These are phyloP conservation scores for Eleusine indica DNA, from an alignment of 176 grass and related monocot species.

Conservation along the genomic window DNA sequence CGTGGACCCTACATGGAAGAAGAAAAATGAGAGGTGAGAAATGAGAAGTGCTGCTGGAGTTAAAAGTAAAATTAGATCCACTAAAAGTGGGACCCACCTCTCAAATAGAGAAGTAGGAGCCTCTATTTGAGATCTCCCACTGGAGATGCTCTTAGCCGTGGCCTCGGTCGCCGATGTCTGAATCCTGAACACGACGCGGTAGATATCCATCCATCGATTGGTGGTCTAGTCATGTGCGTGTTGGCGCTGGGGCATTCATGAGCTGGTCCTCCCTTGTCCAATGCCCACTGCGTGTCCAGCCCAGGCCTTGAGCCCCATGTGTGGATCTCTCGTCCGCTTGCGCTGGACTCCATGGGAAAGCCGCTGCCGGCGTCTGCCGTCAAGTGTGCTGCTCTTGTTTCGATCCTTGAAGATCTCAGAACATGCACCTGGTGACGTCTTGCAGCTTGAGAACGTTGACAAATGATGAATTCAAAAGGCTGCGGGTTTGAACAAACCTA, in stretches of 20 bases:
- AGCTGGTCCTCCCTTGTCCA: background rate
- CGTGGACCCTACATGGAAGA: too few relatives aligned
- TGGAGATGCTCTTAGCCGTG: background rate
- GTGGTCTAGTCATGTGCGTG: slow-evolving; percentile 5
- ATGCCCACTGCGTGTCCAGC: background rate
- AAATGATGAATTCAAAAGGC: background rate
- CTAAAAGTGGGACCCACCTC: too few relatives aligned
- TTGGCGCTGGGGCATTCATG: background rate
- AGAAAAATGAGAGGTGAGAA: too few relatives aligned
- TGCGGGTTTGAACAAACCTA: background rate
- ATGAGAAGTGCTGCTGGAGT: too few relatives aligned
- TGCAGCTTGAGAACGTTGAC: background rate
- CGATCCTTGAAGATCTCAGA: background rate
- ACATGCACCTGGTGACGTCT: background rate
- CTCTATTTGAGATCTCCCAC: too few relatives aligned
- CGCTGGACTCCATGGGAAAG: background rate
- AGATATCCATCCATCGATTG: background rate
- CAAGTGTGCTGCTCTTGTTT: background rate
- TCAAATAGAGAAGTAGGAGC: too few relatives aligned
- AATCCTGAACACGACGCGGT: background rate
- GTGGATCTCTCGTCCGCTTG: slow-evolving; percentile 28
- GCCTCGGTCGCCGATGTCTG: background rate
- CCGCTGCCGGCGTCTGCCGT: background rate
- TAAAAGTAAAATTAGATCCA: too few relatives aligned
- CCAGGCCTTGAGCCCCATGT: slow-evolving; percentile 14